Evolutionary conservation across 2,329 filamentous ascomycete species (phyloP), one percentile per base, ranked within the genome.

Genomic region (Nannizziopsis barbatae): DNA sequence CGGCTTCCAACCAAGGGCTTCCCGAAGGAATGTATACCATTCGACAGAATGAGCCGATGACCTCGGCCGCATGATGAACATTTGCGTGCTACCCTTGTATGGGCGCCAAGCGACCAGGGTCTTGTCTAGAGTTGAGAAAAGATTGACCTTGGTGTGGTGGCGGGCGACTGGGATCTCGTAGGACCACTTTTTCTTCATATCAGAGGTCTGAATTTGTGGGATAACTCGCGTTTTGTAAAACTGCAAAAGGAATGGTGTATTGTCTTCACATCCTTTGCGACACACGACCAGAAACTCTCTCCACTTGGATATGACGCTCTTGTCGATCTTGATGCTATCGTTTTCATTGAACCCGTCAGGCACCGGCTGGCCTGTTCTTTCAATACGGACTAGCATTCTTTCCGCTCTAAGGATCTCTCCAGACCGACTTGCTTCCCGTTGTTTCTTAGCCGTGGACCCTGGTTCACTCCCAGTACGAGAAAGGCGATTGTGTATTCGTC

Each of bases 321-420:
- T 77, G 52, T 79, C 75, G 41, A 79, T 72, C 52, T 74, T 73
- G 51, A 77, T 67, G 52, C 75, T 80, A 40, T 74, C 72, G 54
- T 81, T 81, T 59, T 84, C 80, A 47, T 78, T 75, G 54, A 77
- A 83, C 50, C 82, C 77, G 5, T 75, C 71, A 0, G 77, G 74
- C 7, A 81, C 63, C 2, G 73, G 67, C 53, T 73, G 71, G 36
- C 69, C 57, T 5, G 69, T 72, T 36, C 70, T 69, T 55, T 81
- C 80, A 18, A 81, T 71, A 17, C 77, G 72, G 15, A 83, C 75
- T 17, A 84, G 72, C 80, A 84, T 84, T 51, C 75, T 77, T 58
- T 83, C 79, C 63, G 80, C 79, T 61, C 82, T 82, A 50, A 83
- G 67, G 45, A 83, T 76, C 52, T 81, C 74, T 4, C 80, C 80